Evolutionary conservation across 495 filamentous ascomycete species (phyloP).

Genomic region (Rhypophila decipiens): DNA sequence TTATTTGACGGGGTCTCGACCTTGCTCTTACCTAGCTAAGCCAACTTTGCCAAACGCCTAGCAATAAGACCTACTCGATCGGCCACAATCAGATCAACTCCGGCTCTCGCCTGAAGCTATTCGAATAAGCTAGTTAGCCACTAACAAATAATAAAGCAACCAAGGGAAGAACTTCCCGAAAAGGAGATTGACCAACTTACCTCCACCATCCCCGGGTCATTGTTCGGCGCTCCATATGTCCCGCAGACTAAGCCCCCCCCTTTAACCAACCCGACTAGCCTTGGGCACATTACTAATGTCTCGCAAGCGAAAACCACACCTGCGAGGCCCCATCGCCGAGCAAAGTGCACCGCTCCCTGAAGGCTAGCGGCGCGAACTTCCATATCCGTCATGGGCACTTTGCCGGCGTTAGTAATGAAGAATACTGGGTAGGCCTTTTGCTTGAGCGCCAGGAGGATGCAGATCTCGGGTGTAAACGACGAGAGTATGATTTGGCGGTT

Average conservation of each 20-base stretch:
- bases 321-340: conserved; percentile 27
- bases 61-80: neutral
- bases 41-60: neutral
- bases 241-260: conserved; percentile 21
- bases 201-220: conserved; percentile 21
- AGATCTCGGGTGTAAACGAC: conserved; percentile 40
- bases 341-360: conserved; percentile 33
- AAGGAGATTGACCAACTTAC: too few relatives aligned
- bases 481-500: conserved; percentile 32
- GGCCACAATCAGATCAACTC: conserved; percentile 11
- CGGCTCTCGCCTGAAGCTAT: conserved; percentile 36
- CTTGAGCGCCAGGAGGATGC: conserved; percentile 34
- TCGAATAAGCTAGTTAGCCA: conserved; percentile 16
- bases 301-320: conserved; percentile 32
- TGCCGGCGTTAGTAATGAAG: conserved; percentile 34
- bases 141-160: neutral
- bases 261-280: conserved; percentile 27
- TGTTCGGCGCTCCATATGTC: conserved; percentile 29
- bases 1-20: too few relatives aligned
- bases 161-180: too few relatives aligned
- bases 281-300: conserved; percentile 28
- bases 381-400: conserved; percentile 20
- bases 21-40: too few relatives aligned
- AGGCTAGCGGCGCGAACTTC: conserved; percentile 24
- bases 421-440: conserved; percentile 34